phyloP scores from a whole-genome alignment of 176 grass and related monocot species.

The Hordeum vulgare region MorexV3_pseudomolecules_assembly NC_058522.1:72844977-72845476 shows the following conservation, averaged over 20 bases:
- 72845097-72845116: conserved; percentile 62
- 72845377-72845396: conserved; percentile 4
- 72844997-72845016: not conserved
- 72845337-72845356: conserved; percentile 14
- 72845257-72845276: not conserved
- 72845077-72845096: conserved; percentile 56
- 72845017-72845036: conserved; percentile 18
- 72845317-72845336: not conserved
- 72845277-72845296: not conserved
- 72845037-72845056: conserved; percentile 45
- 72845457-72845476: conserved; percentile 6
- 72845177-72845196: not conserved
- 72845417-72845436: not conserved
- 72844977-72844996: conserved; percentile 1
- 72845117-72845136: conserved; percentile 47
- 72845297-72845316: not conserved
- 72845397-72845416: not conserved
- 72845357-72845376: conserved; percentile 8
- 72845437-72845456: conserved; percentile 12
- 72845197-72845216: not conserved
- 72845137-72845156: conserved; percentile 25
- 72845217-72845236: not conserved
- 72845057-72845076: conserved; percentile 47
- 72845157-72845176: conserved; percentile 73
- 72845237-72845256: not conserved